Evolutionary conservation across 2,329 filamentous ascomycete species (phyloP), one percentile per base, ranked within the genome.

Genomic region (Ilyonectria mors-panacis): DNA sequence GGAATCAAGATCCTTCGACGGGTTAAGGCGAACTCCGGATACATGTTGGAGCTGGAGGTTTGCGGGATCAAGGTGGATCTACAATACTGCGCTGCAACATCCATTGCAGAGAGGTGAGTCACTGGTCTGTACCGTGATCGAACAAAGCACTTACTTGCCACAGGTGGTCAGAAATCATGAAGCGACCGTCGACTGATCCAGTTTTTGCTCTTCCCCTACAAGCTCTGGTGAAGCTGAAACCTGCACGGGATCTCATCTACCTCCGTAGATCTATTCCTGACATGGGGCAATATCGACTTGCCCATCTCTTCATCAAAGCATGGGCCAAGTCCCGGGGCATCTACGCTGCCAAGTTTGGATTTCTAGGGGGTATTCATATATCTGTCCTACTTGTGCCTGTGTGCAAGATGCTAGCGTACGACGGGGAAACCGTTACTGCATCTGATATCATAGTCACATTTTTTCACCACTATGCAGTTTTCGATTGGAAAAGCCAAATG

Each of bases 341-440:
- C 17, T 93, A 92, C 76, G 86, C 88, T 0, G 85, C 89, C 1
- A 88, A 85, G 54, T 92, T 92, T 71, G 91, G 91, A 0, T 91
- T 89, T 66, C 81, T 93, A 0, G 86, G 89, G 6, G 90, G 90
- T 4, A 87, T 92, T 21, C 90, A 92, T 70, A 87, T 93, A 59
- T 86, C 88, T 0, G 78, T 92, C 23, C 82, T 93, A 74, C 81
- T 93, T 9, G 84, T 87, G 0, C 85, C 87, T 17, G 79, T 93
- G 1, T 86, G 85, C 77, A 92, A 93, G 76, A 76, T 86, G 23
- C 75, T 89, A 5, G 79, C 82, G 30, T 77, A 78, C 4, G 68
- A 81, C 10, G 73, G 72, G 9, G 76, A 77, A 19, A 59, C 74
- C 0, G 73, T 85, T 1, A 84, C 85, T 0, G 81, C 86, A 1